phyloP scores from a whole-genome alignment of 1,284 basidiomycete genomes.

The Ceratorhiza oryzae-sativae region DNA sequence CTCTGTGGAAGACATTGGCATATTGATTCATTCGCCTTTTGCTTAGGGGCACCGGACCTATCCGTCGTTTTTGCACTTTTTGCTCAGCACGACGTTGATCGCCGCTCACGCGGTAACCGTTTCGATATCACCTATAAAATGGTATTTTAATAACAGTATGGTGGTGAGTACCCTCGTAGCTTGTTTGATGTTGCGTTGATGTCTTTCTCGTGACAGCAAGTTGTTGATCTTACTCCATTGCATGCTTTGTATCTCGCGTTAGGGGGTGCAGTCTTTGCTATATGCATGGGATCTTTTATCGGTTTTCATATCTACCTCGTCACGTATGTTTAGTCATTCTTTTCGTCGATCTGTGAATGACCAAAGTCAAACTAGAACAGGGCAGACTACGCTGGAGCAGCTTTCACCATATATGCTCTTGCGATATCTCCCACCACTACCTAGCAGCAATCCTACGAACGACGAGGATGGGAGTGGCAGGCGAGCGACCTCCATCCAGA shows the following conservation, averaged over 20 bases:
- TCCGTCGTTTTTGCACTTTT: constrained; percentile 84
- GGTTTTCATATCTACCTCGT: constrained; percentile 82
- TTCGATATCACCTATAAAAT: constrained; percentile 65
- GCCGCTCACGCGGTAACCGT: constrained; percentile 67
- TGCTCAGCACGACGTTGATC: constrained; percentile 70
- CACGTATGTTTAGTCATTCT: constrained; percentile 59
- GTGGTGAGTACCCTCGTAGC: constrained; percentile 58
- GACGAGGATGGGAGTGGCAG: constrained; percentile 23
- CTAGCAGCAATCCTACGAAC: neutral
- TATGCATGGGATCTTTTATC: constrained; percentile 79
- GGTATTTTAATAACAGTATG: constrained; percentile 64
- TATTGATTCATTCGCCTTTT: neutral
- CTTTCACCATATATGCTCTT: constrained; percentile 79
- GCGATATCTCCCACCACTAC: constrained; percentile 58
- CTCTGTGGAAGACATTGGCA: neutral
- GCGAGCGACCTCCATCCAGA: neutral
- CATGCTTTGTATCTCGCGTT: constrained; percentile 73
- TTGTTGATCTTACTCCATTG: constrained; percentile 68
- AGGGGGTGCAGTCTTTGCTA: constrained; percentile 65
- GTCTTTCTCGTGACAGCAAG: constrained; percentile 16
- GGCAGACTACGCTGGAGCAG: constrained; percentile 85
- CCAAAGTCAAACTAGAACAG: constrained; percentile 63
- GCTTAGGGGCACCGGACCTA: constrained; percentile 82
- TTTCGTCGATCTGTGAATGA: neutral
- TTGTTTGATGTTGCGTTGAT: constrained; percentile 10